Percentiles rank a stretch among this genome's conserved stretches.
Evolutionary conservation across 441 rosid genomes (phyloP).

Genomic region (Rhodomyrtus psidioides): DNA sequence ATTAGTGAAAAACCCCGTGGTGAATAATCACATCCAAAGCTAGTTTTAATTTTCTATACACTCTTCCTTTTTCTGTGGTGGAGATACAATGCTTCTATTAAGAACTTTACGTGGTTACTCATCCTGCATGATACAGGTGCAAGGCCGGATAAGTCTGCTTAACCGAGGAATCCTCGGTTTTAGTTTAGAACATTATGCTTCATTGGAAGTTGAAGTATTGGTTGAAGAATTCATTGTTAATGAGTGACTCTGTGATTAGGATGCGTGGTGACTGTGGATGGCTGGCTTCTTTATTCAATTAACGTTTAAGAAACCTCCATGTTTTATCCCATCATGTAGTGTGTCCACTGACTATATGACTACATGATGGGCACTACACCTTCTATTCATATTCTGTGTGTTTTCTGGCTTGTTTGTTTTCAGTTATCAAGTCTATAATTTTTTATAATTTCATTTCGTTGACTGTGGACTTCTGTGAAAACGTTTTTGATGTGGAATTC

Average conservation of each 20-base stretch:
- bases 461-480: too few species aligned
- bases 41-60: neutral
- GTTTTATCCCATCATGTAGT: neutral
- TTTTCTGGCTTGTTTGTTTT: too few species aligned
- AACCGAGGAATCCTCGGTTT: conserved; percentile 62
- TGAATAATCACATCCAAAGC: too few species aligned
- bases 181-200: conserved; percentile 73
- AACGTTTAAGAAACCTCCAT: neutral
- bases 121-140: conserved; percentile 39
- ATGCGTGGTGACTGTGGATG: conserved; percentile 19
- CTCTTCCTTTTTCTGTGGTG: too few species aligned
- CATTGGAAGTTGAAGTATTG: conserved; percentile 83
- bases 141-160: conserved; percentile 63
- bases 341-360: too few species aligned
- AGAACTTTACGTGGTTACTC: neutral
- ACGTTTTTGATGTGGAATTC: too few species aligned
- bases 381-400: too few species aligned
- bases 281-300: neutral
- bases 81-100: neutral
- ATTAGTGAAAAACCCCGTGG: too few species aligned
- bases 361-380: too few species aligned
- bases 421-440: too few species aligned
- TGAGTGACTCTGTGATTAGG: conserved; percentile 81
- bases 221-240: conserved; percentile 93
- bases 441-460: too few species aligned